Percentiles rank a stretch among this genome's conserved stretches.
Evolutionary conservation across 2,329 filamentous ascomycete species (phyloP).

Genomic region (Aspergillus hiratsukae): DNA sequence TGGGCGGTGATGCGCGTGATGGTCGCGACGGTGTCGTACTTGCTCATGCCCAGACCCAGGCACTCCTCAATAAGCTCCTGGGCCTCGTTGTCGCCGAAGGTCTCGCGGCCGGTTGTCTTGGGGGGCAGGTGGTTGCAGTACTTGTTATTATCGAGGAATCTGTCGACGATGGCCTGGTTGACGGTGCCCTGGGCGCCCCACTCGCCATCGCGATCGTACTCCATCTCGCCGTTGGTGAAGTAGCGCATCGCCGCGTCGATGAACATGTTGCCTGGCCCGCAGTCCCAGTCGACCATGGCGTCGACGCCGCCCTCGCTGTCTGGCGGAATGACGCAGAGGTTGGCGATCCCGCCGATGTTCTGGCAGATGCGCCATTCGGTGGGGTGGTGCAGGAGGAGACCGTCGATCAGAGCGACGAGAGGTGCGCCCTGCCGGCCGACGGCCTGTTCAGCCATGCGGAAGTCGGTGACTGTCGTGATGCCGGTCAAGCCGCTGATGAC

Average conservation of each 20-base stretch:
- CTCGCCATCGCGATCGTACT: conserved; percentile 51
- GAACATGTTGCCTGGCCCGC: conserved; percentile 53
- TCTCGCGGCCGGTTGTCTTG: conserved; percentile 57
- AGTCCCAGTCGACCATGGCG: conserved; percentile 50
- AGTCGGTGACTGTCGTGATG: conserved; percentile 57
- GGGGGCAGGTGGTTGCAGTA: conserved; percentile 52
- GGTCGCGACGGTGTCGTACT: too few relatives aligned
- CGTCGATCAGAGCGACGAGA: conserved; percentile 55
- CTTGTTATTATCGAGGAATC: conserved; percentile 44
- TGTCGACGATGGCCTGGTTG: conserved; percentile 49
- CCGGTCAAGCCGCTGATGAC: conserved; percentile 53
- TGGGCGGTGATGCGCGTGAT: conserved; percentile 55
- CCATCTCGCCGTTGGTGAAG: conserved; percentile 47
- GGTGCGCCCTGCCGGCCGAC: conserved; percentile 53
- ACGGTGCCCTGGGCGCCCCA: conserved; percentile 49
- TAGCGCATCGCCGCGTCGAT: conserved; percentile 55
- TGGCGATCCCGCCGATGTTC: conserved; percentile 59
- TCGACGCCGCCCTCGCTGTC: conserved; percentile 34
- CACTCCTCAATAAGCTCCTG: too few relatives aligned
- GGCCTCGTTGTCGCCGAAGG: conserved; percentile 35
- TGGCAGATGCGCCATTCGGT: conserved; percentile 56
- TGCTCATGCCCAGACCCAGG: too few relatives aligned
- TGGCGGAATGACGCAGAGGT: conserved; percentile 57
- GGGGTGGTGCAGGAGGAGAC: conserved; percentile 53
- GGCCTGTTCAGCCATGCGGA: conserved; percentile 54